These are phyloP conservation scores for Podospora comata DNA, from an alignment of 495 filamentous ascomycete genomes.

Conservation along the genomic window DNA sequence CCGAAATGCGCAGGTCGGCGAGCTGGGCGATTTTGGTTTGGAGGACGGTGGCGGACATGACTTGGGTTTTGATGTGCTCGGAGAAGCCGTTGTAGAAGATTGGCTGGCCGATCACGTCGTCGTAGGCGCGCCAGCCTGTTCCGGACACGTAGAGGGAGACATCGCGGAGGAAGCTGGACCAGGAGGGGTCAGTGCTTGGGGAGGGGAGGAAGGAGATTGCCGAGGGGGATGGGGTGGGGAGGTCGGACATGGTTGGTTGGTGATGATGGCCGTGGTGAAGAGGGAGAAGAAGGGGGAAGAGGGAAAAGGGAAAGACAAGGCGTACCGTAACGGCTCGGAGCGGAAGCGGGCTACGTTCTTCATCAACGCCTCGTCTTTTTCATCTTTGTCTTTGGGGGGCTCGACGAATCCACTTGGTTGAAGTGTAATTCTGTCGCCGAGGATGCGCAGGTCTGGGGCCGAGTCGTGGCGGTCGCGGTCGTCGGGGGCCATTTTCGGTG, in stretches of 20 bases:
- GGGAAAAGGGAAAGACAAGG: conserved; percentile 4
- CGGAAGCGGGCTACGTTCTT: conserved; percentile 78
- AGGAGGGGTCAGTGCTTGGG: conserved; percentile 20
- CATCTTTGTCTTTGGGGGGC: conserved; percentile 34
- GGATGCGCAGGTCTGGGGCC: conserved; percentile 79
- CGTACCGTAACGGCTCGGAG: conserved; percentile 52
- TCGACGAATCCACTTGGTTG: conserved; percentile 73
- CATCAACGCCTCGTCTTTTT: conserved; percentile 70
- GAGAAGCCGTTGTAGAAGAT: conserved; percentile 91
- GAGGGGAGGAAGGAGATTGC: conserved; percentile 21
- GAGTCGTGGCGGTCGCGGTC: conserved; percentile 36
- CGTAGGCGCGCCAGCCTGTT: conserved; percentile 90
- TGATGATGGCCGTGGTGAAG: background rate
- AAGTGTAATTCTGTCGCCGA: conserved; percentile 73
- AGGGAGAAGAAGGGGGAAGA: background rate
- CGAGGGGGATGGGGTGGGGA: conserved; percentile 15
- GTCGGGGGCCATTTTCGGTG: conserved; percentile 20
- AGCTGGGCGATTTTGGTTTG: conserved; percentile 71
- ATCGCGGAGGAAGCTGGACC: conserved; percentile 81
- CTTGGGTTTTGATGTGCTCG: conserved; percentile 76
- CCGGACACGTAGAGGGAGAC: conserved; percentile 86
- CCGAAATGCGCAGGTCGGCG: conserved; percentile 64
- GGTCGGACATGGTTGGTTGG: conserved; percentile 8
- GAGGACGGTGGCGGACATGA: conserved; percentile 72
- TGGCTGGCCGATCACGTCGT: conserved; percentile 82